phyloP scores from a whole-genome alignment of 2,329 filamentous ascomycete species.

The Podosphaera aphanis region DNA sequence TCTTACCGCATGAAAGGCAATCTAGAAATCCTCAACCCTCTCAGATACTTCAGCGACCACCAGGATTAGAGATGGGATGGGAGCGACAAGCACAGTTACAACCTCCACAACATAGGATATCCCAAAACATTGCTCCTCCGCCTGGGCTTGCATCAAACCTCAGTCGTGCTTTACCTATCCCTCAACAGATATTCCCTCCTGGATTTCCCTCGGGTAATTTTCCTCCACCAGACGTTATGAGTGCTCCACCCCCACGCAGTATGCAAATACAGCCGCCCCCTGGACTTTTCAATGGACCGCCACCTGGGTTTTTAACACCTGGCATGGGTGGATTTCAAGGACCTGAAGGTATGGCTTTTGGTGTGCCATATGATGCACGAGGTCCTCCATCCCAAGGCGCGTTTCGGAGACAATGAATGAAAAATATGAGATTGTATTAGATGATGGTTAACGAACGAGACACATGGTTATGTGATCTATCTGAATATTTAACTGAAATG shows the following conservation, averaged over 20 bases:
- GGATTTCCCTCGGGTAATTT: constrained; percentile 30
- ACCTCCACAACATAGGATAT: constrained; percentile 5
- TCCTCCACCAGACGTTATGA: constrained; percentile 24
- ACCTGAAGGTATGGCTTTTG: constrained; percentile 26
- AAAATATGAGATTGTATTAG: neutral
- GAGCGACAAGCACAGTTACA: constrained; percentile 11
- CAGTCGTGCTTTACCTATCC: constrained; percentile 23
- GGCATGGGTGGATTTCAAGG: constrained; percentile 33
- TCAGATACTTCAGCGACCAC: constrained; percentile 41
- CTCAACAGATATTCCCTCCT: constrained; percentile 33
- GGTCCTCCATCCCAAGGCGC: constrained; percentile 28
- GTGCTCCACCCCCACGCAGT: constrained; percentile 12
- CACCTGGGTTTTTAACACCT: constrained; percentile 26
- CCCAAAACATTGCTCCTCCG: constrained; percentile 34
- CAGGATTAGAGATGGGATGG: constrained; percentile 32
- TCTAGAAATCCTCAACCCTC: constrained; percentile 26
- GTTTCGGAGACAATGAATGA: constrained; percentile 19
- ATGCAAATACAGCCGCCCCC: constrained; percentile 31
- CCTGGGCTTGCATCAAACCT: constrained; percentile 27
- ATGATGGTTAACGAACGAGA: neutral
- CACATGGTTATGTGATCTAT: neutral
- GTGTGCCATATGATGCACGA: constrained; percentile 28
- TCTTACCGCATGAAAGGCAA: constrained; percentile 11
- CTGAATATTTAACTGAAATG: neutral
- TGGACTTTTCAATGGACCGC: constrained; percentile 19